Percentiles rank a stretch among this genome's conserved stretches.
Conservation (phyloP, 768 basidiomycete genomes). For the Boletus tomentosulus region DNA sequence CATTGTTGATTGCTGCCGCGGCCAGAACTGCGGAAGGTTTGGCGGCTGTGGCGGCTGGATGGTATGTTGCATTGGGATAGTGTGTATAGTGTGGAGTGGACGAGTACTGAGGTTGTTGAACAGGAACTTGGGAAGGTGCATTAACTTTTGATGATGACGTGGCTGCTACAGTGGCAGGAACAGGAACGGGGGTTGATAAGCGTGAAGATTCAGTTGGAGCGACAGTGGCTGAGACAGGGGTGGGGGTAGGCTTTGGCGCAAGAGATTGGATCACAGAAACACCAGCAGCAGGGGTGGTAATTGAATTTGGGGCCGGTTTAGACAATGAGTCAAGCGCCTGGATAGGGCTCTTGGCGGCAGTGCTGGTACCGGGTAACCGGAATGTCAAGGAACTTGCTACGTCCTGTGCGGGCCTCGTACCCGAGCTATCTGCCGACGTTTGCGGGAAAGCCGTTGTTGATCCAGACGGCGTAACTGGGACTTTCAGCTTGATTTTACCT, state of each 20-base stretch:
- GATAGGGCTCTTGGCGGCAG: slow-evolving; percentile 17
- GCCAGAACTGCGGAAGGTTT: slow-evolving; percentile 13
- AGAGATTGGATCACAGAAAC: slow-evolving; percentile 17
- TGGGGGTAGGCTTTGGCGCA: slow-evolving; percentile 24
- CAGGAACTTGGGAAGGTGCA: slow-evolving; percentile 28
- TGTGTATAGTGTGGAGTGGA: slow-evolving; percentile 40
- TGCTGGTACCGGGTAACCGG: slow-evolving; percentile 20
- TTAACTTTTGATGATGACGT: slow-evolving; percentile 15
- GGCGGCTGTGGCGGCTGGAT: slow-evolving; percentile 18
- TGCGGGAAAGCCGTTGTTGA: slow-evolving; percentile 11
- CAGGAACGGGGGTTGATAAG: slow-evolving; percentile 17
- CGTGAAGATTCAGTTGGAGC: slow-evolving; percentile 17
- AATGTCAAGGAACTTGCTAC: slow-evolving; percentile 18
- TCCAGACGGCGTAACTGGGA: slow-evolving; percentile 39
- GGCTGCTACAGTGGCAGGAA: slow-evolving; percentile 5
- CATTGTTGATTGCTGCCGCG: slow-evolving; percentile 10
- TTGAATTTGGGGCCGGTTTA: slow-evolving; percentile 15
- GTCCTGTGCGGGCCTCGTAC: slow-evolving; percentile 17
- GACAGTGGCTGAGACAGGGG: slow-evolving; percentile 22
- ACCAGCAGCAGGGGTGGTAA: slow-evolving; percentile 10
- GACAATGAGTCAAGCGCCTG: slow-evolving; percentile 19
- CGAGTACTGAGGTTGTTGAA: slow-evolving; percentile 32
- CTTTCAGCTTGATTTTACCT: slow-evolving; percentile 71
- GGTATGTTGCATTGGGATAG: slow-evolving; percentile 55
- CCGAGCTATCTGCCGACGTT: slow-evolving; percentile 8